These are phyloP conservation scores for Pseudocercospora cruenta DNA, from an alignment of 2,329 filamentous ascomycete genomes.

Conservation along the genomic window DNA sequence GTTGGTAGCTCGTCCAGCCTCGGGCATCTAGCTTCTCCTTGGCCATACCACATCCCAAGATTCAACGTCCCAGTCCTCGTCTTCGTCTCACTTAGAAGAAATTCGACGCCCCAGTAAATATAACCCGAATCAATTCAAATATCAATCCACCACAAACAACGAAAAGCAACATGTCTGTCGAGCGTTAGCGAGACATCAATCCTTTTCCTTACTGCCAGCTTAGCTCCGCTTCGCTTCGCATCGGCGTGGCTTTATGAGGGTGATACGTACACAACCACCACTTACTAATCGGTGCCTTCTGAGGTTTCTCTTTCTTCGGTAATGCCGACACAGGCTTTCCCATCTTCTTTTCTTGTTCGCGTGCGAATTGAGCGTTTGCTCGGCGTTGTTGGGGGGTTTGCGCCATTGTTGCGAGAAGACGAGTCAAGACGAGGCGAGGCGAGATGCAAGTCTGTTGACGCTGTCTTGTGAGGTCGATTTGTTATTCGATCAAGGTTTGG, in stretches of 20 bases:
- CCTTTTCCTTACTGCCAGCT: not conserved
- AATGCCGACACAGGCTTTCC: slow-evolving; percentile 65
- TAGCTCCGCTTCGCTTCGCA: not conserved
- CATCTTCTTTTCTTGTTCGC: slow-evolving; percentile 71
- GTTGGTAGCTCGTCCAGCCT: no score
- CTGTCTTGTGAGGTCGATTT: no score
- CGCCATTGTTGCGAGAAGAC: slow-evolving; percentile 50
- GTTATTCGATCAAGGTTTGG: not conserved
- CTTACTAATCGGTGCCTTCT: slow-evolving; percentile 55
- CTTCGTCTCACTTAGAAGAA: not conserved
- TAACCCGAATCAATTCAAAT: slow-evolving; percentile 59
- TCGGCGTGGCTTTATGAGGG: no score
- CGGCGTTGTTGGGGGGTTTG: slow-evolving; percentile 84
- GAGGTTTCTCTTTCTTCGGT: slow-evolving; percentile 44
- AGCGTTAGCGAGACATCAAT: not conserved
- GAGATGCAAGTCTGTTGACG: no score
- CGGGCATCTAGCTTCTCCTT: no score
- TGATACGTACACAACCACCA: slow-evolving; percentile 63
- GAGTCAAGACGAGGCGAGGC: not conserved
- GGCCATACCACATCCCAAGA: no score
- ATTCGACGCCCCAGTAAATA: slow-evolving; percentile 38
- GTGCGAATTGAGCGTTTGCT: slow-evolving; percentile 77
- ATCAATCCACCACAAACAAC: slow-evolving; percentile 64
- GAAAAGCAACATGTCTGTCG: slow-evolving; percentile 62
- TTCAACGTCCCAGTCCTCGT: no score